Evolutionary conservation across 1,139 yeast genomes (phyloP), one percentile per base, ranked within the genome.

Genomic region (Suhomyces bolitotheri): DNA sequence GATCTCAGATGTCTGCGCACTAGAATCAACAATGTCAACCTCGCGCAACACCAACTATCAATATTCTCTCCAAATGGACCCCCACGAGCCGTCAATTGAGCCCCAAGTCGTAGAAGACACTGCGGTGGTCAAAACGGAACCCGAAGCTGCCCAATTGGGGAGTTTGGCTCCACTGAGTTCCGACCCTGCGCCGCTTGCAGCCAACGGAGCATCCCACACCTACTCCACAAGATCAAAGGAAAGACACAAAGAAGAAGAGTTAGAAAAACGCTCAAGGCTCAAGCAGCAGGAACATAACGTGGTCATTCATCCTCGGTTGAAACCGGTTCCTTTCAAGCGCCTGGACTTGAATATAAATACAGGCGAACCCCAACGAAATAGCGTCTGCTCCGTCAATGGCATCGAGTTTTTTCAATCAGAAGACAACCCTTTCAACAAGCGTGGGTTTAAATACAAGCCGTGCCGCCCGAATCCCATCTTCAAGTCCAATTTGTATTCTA

Each of bases 391-490:
- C 15, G 40, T 46, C 19, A 41, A 50, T 8, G 56, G 47, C 12
- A 47, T 52, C 4, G 54, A 53, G 7, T 73, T 79, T 47, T 73
- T 57, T 46, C 62, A 65, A 22, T 68, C 77, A 11, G 95, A 86
- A 25, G 97, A 89, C 40, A 77, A 80, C 35, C 97, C 97, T 0
- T 66, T 77, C 45, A 88, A 88, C 56, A 74, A 80, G 47, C 65
- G 95, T 36, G 94, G 96, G 1, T 92, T 82, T 64, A 79, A 88
- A 44, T 92, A 90, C 58, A 70, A 78, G 37, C 80, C 90, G 22
- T 87, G 96, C 55, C 73, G 80, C 7, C 90, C 95, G 0, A 80
- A 81, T 43, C 82, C 87, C 1, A 48, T 55, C 2, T 73, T 88
- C 44, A 61, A 66, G 2, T 73, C 84, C 14, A 66, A 80, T 25